Evolutionary conservation across 2,329 filamentous ascomycete genomes (phyloP).

Genomic region (Penicillium sp.): DNA sequence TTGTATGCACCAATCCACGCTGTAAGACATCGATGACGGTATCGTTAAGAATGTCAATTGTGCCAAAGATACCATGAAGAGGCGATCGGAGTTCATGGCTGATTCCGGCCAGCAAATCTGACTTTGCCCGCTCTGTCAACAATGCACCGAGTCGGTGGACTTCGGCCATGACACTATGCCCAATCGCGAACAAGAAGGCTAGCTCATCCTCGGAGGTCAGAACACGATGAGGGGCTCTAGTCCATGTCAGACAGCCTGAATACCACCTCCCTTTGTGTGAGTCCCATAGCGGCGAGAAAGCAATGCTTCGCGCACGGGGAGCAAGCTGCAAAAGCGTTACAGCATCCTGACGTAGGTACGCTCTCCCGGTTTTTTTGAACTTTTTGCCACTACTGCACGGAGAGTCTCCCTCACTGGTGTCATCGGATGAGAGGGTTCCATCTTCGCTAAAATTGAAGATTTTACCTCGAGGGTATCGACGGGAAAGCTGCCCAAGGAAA

Average conservation of each 20-base stretch:
- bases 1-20: slow-evolving; percentile 26
- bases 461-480: slow-evolving; percentile 48
- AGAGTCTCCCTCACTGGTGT: slow-evolving; percentile 7
- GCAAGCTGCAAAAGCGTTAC: slow-evolving; percentile 9
- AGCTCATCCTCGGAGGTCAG: slow-evolving; percentile 21
- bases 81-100: slow-evolving; percentile 34
- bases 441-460: slow-evolving; percentile 48
- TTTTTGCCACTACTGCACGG: slow-evolving; percentile 1
- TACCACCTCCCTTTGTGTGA: slow-evolving; percentile 28
- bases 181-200: slow-evolving; percentile 24
- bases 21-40: slow-evolving; percentile 22
- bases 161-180: slow-evolving; percentile 29
- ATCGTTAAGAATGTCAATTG: slow-evolving; percentile 25
- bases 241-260: slow-evolving; percentile 23
- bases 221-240: slow-evolving; percentile 16
- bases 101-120: slow-evolving; percentile 30
- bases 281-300: slow-evolving; percentile 31
- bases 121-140: slow-evolving; percentile 28
- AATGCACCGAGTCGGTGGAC: slow-evolving; percentile 22
- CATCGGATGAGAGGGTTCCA: slow-evolving; percentile 34
- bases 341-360: slow-evolving; percentile 11
- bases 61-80: slow-evolving; percentile 32
- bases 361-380: slow-evolving; percentile 11
- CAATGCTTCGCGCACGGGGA: slow-evolving; percentile 20
- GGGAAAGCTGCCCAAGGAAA: slow-evolving; percentile 44